Evolutionary conservation across 1,284 basidiomycete species (phyloP).

Genomic region (Athelia sp.): DNA sequence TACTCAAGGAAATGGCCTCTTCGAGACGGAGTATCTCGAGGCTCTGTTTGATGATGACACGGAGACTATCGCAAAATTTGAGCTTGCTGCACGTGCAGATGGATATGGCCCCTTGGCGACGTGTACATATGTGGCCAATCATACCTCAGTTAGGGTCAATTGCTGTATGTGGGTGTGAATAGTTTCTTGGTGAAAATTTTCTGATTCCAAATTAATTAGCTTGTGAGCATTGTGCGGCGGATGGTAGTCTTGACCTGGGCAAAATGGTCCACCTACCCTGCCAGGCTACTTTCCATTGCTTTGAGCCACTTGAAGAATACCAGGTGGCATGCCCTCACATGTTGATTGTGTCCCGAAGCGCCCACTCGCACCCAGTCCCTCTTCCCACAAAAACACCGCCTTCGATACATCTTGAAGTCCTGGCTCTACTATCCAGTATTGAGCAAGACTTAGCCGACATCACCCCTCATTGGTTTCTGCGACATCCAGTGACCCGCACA

Average conservation of each 20-base stretch:
- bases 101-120: constrained; percentile 14
- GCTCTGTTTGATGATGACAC: constrained; percentile 15
- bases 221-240: constrained; percentile 7
- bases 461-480: constrained; percentile 16
- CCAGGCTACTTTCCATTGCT: constrained; percentile 8
- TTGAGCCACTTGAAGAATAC: constrained; percentile 12
- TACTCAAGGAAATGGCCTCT: constrained; percentile 7
- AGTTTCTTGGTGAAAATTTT: too few relatives aligned
- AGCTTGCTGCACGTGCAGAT: constrained; percentile 6
- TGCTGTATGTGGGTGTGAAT: constrained; percentile 13
- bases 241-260: constrained; percentile 4
- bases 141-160: constrained; percentile 8
- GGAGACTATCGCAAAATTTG: constrained; percentile 15
- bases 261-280: constrained; percentile 7
- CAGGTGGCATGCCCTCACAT: constrained; percentile 11
- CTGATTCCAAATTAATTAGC: constrained; percentile 4
- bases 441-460: constrained; percentile 16
- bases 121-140: constrained; percentile 10
- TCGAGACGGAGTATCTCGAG: constrained; percentile 16
- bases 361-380: constrained; percentile 14
- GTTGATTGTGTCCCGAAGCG: constrained; percentile 7
- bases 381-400: constrained; percentile 13
- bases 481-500: constrained; percentile 12
- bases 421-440: constrained; percentile 5
- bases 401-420: constrained; percentile 3